Conservation (phyloP, 106 monocot genomes). For the Alisma plantagoaquatica region DNA sequence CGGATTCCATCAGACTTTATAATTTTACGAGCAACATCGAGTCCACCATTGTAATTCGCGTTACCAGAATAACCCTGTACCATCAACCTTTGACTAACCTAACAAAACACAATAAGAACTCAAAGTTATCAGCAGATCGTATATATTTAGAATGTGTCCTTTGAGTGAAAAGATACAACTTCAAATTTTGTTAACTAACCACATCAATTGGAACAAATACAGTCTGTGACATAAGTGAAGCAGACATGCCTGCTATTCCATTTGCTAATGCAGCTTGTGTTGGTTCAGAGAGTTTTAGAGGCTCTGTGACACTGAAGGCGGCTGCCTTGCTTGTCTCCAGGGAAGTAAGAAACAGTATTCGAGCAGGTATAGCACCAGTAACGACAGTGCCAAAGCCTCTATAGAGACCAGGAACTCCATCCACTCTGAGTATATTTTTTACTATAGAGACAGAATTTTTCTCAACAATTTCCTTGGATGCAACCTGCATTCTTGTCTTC, state of each 20-base stretch:
- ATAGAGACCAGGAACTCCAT: conserved; percentile 85
- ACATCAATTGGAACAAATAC: conserved; percentile 97
- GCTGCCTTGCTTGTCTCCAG: conserved; percentile 79
- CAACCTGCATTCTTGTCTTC: conserved; percentile 99
- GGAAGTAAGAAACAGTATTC: conserved; percentile 86
- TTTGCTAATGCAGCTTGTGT: conserved; percentile 86
- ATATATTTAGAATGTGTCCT: no score
- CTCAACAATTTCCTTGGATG: conserved; percentile 59
- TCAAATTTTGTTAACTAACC: conserved; percentile 65
- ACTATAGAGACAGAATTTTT: conserved; percentile 63
- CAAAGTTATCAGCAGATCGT: not conserved
- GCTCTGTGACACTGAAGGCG: conserved; percentile 55
- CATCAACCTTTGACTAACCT: conserved; percentile 99
- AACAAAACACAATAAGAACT: conserved; percentile 15
- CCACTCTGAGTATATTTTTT: conserved; percentile 70
- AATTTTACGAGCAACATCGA: conserved; percentile 71
- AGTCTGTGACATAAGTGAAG: conserved; percentile 79
- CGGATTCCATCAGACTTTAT: conserved; percentile 64
- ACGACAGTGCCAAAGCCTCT: conserved; percentile 95
- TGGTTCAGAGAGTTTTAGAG: conserved; percentile 75
- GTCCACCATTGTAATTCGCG: conserved; percentile 83
- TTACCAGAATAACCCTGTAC: conserved; percentile 98
- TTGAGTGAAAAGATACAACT: no score
- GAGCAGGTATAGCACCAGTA: conserved; percentile 85
- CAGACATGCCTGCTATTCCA: conserved; percentile 74